These are phyloP conservation scores for Cylindricascospora bacillispora DNA, from an alignment of 1,139 yeast species.

Conservation along the genomic window DNA sequence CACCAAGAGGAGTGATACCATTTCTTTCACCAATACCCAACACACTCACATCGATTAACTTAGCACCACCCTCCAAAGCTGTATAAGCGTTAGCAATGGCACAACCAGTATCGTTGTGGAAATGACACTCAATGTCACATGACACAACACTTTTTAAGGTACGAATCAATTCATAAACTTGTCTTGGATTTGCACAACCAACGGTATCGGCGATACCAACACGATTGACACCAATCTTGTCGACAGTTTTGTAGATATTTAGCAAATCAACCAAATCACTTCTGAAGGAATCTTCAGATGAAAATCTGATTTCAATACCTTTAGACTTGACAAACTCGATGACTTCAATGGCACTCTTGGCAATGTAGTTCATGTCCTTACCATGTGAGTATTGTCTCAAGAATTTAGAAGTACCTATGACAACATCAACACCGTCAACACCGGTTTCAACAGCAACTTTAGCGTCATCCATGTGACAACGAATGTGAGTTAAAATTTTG, in stretches of 20 bases:
- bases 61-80: slow-evolving; percentile 96
- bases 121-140: slow-evolving; percentile 97
- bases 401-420: slow-evolving; percentile 94
- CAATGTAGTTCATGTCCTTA: slow-evolving; percentile 97
- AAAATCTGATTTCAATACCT: slow-evolving; percentile 93
- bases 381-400: slow-evolving; percentile 93
- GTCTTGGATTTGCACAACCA: slow-evolving; percentile 98
- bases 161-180: slow-evolving; percentile 90
- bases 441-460: slow-evolving; percentile 95
- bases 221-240: slow-evolving; percentile 95
- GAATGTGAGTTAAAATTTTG: slow-evolving; percentile 79
- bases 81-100: slow-evolving; percentile 98
- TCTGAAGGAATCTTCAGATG: slow-evolving; percentile 96
- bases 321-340: slow-evolving; percentile 95
- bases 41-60: slow-evolving; percentile 86
- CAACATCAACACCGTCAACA: slow-evolving; percentile 98
- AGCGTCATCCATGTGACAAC: slow-evolving; percentile 99
- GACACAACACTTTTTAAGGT: slow-evolving; percentile 88
- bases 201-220: slow-evolving; percentile 99
- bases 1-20: slow-evolving; percentile 96
- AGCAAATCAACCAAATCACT: slow-evolving; percentile 90
- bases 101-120: slow-evolving; percentile 98
- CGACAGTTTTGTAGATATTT: slow-evolving; percentile 92
- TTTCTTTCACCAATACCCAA: slow-evolving; percentile 98
- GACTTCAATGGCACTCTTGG: slow-evolving; percentile 91